A percentile compares a stretch with the other conserved stretches of the same genome.
phyloP scores from a whole-genome alignment of 2,329 filamentous ascomycete species.

The Chalaropsis thielavioides region DNA sequence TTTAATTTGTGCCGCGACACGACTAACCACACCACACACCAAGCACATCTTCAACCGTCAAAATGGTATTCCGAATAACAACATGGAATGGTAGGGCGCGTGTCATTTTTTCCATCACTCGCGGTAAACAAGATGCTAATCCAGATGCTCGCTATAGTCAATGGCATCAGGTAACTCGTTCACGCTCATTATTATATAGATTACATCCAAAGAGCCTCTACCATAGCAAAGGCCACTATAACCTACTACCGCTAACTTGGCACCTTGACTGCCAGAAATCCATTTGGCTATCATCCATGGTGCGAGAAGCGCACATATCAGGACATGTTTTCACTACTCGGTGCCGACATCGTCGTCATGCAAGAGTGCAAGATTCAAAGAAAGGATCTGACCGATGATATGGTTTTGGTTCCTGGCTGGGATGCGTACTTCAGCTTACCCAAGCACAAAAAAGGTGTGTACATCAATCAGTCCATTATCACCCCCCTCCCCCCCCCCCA shows the following conservation, averaged over 20 bases:
- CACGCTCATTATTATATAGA: not conserved
- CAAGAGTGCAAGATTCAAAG: slow-evolving; percentile 94
- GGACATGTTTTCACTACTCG: slow-evolving; percentile 88
- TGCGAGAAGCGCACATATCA: slow-evolving; percentile 50
- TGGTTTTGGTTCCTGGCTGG: slow-evolving; percentile 90
- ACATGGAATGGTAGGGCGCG: slow-evolving; percentile 63
- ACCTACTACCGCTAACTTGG: not conserved
- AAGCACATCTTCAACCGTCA: slow-evolving; percentile 19
- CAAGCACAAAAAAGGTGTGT: slow-evolving; percentile 73
- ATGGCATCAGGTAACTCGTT: slow-evolving; percentile 56
- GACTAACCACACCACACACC: not conserved
- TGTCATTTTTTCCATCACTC: not conserved
- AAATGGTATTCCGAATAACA: slow-evolving; percentile 65
- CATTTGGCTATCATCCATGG: slow-evolving; percentile 77
- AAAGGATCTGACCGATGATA: slow-evolving; percentile 84
- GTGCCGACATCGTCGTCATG: slow-evolving; percentile 85
- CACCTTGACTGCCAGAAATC: slow-evolving; percentile 41
- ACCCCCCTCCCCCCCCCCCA: not conserved
- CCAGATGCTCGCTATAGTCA: slow-evolving; percentile 37
- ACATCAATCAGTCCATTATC: not conserved
- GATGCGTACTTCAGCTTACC: slow-evolving; percentile 93
- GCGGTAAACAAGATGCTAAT: not conserved
- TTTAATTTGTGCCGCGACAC: not conserved
- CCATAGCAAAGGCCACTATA: not conserved
- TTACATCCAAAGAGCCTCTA: not conserved